Evolutionary conservation across 768 basidiomycete species (phyloP).

Genomic region (Candolleomyces eurysporus): DNA sequence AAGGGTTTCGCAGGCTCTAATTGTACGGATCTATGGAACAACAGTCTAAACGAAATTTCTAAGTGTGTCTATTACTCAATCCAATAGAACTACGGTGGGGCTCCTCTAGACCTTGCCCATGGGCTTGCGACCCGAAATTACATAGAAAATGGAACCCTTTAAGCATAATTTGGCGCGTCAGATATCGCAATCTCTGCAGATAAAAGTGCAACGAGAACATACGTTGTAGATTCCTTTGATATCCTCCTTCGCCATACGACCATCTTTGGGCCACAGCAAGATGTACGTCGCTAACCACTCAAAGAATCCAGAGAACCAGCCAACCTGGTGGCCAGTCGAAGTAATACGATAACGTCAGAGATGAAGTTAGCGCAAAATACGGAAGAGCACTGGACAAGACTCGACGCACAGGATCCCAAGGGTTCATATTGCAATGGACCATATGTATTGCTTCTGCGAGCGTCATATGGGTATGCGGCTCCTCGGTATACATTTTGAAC

Average conservation of each 20-base stretch:
- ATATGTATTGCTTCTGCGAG: conserved; percentile 39
- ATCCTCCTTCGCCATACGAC: conserved; percentile 36
- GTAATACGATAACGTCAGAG: not conserved
- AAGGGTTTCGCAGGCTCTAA: no score
- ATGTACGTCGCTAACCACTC: conserved; percentile 43
- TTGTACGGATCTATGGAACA: no score
- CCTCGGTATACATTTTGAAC: conserved; percentile 39
- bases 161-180: not conserved
- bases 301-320: conserved; percentile 37
- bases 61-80: no score
- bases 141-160: conserved; percentile 35
- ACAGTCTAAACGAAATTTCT: no score
- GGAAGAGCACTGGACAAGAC: not conserved
- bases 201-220: conserved; percentile 5
- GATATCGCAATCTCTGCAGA: no score
- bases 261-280: conserved; percentile 35
- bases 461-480: conserved; percentile 38
- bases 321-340: conserved; percentile 29
- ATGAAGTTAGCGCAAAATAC: not conserved
- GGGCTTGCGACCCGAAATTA: conserved; percentile 25
- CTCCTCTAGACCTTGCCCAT: conserved; percentile 8
- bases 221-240: conserved; percentile 40
- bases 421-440: conserved; percentile 39
- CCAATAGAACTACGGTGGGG: no score
- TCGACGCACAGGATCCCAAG: conserved; percentile 32